Evolutionary conservation across 805 yeast species (phyloP).

Genomic region (Komagataella pastoris): DNA sequence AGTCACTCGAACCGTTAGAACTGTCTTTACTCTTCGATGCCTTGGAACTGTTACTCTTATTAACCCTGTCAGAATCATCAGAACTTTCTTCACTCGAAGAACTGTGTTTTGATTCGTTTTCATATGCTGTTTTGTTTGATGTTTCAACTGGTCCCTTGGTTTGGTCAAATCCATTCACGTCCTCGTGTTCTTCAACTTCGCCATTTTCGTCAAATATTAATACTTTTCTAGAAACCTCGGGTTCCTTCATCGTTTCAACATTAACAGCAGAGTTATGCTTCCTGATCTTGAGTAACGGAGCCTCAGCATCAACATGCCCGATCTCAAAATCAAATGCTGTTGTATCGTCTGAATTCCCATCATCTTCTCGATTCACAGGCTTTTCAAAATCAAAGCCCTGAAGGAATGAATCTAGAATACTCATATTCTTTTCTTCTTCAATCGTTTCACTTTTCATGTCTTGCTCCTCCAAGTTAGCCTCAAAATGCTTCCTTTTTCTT

Average conservation of each 20-base stretch:
- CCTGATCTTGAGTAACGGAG: not conserved
- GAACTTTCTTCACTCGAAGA: not conserved
- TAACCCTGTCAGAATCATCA: conserved; percentile 10
- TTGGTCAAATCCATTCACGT: conserved; percentile 5
- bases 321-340: conserved; percentile 1
- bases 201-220: conserved; percentile 7
- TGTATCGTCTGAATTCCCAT: not conserved
- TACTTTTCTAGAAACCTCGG: not conserved
- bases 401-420: conserved; percentile 34
- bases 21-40: not conserved
- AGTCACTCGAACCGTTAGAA: not conserved
- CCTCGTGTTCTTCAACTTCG: conserved; percentile 13
- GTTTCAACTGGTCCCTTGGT: conserved; percentile 6
- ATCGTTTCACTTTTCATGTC: conserved; percentile 12
- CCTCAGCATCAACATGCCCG: conserved; percentile 4
- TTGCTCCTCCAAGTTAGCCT: conserved; percentile 17
- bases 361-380: conserved; percentile 18
- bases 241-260: not conserved
- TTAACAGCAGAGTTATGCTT: not conserved
- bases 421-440: conserved; percentile 30
- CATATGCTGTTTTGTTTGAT: conserved; percentile 4
- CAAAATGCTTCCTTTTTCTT: conserved; percentile 2
- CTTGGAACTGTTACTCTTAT: conserved; percentile 9
- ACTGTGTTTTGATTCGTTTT: conserved; percentile 1
- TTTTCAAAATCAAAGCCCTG: conserved; percentile 37